These are phyloP conservation scores for Saccharomycopsis fermentans DNA, from an alignment of 805 yeast genomes.

Conservation along the genomic window DNA sequence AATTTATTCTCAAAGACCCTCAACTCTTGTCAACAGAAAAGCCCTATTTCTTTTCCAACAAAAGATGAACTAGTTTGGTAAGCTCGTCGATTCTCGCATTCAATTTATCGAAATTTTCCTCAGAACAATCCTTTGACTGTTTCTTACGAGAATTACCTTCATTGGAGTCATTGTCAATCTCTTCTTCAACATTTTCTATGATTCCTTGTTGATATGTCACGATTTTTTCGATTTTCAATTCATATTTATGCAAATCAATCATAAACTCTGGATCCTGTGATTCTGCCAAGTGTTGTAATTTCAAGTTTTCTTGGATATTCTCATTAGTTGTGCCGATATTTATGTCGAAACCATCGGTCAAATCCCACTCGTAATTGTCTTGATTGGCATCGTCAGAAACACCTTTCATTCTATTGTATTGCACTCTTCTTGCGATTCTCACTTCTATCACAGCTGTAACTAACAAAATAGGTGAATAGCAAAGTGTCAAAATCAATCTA, in stretches of 20 bases:
- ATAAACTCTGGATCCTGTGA: slow-evolving; percentile 56
- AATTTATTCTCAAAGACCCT: too few species aligned
- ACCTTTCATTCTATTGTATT: slow-evolving; percentile 27
- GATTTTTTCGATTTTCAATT: slow-evolving; percentile 32
- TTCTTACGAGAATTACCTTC: slow-evolving; percentile 4
- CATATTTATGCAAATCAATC: slow-evolving; percentile 42
- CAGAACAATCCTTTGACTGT: slow-evolving; percentile 9
- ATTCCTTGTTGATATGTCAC: background rate
- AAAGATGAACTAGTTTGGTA: background rate
- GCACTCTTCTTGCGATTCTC: slow-evolving; percentile 42
- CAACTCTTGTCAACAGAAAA: too few species aligned
- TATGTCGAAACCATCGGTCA: slow-evolving; percentile 21
- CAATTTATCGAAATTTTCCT: background rate
- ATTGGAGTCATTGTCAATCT: background rate
- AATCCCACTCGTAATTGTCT: slow-evolving; percentile 24
- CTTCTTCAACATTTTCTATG: background rate
- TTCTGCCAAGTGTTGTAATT: slow-evolving; percentile 54
- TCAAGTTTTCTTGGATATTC: slow-evolving; percentile 21
- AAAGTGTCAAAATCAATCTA: slow-evolving; percentile 47
- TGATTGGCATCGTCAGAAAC: slow-evolving; percentile 30
- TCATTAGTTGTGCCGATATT: slow-evolving; percentile 6
- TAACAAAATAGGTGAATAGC: slow-evolving; percentile 59
- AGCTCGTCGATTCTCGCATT: slow-evolving; percentile 5
- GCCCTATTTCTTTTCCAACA: background rate
- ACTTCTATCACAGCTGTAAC: slow-evolving; percentile 57